Percentiles rank a stretch among this genome's conserved stretches.
Evolutionary conservation across 352 stramenopile genomes (phyloP).

Genomic region (Hyaloperonospora brassicae): DNA sequence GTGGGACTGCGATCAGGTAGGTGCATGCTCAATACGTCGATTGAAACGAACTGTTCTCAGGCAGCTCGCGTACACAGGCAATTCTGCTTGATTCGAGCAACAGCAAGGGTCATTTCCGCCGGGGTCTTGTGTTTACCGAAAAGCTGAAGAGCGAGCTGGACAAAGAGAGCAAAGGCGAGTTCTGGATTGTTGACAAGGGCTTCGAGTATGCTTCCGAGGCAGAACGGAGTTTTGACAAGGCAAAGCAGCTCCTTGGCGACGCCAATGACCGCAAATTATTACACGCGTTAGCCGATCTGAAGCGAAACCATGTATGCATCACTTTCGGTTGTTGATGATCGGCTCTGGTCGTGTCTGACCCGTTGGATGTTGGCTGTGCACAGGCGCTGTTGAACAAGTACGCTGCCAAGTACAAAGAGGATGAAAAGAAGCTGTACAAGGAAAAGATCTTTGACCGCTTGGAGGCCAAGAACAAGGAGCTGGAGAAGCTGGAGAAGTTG

Average conservation of each 20-base stretch:
- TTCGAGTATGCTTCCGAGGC: conserved; percentile 64
- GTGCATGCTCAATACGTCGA: not conserved
- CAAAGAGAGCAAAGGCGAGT: conserved; percentile 74
- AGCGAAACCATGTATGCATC: conserved; percentile 43
- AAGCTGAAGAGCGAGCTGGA: conserved; percentile 75
- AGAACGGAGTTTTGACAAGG: conserved; percentile 64
- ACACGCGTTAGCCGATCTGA: conserved; percentile 55
- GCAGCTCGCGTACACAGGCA: conserved; percentile 24
- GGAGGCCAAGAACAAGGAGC: conserved; percentile 70
- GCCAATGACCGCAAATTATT: conserved; percentile 43
- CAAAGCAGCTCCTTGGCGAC: conserved; percentile 34
- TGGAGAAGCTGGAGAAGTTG: conserved; percentile 60
- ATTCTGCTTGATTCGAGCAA: conserved; percentile 54
- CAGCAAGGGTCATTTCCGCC: conserved; percentile 75
- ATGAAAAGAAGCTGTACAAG: conserved; percentile 85
- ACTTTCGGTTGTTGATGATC: not conserved
- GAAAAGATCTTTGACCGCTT: conserved; percentile 85
- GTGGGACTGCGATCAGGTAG: conserved; percentile 80
- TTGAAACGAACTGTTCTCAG: not conserved
- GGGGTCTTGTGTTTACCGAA: conserved; percentile 67
- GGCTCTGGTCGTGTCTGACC: not conserved
- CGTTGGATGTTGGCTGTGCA: not conserved
- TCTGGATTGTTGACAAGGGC: conserved; percentile 83
- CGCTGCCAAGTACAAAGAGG: conserved; percentile 69
- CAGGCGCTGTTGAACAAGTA: conserved; percentile 51